Evolutionary conservation across 1,284 basidiomycete genomes (phyloP).

Genomic region (Coniferiporia sulphurascens): DNA sequence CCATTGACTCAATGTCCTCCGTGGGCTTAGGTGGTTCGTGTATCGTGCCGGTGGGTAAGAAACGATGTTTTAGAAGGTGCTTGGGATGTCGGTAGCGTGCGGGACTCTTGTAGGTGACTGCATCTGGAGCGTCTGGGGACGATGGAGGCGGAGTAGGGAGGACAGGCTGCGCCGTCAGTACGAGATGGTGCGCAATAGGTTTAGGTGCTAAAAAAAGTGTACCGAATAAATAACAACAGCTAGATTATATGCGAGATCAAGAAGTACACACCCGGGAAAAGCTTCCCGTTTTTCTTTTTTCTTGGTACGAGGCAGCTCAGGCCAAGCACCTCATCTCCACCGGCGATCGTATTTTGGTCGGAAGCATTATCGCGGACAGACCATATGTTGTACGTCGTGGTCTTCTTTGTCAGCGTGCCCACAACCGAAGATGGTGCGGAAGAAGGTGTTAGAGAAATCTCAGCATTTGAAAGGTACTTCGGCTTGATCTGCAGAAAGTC

Average conservation of each 20-base stretch:
- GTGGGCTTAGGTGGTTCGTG: constrained; percentile 22
- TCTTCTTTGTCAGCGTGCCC: constrained; percentile 49
- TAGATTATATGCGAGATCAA: not conserved
- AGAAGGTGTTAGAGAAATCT: constrained; percentile 40
- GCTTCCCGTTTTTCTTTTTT: constrained; percentile 49
- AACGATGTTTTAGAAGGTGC: constrained; percentile 57
- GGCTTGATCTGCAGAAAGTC: constrained; percentile 48
- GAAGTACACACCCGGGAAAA: constrained; percentile 47
- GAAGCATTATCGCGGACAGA: constrained; percentile 35
- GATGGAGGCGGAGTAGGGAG: constrained; percentile 31
- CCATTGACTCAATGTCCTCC: constrained; percentile 3
- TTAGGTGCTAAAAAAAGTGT: constrained; percentile 39
- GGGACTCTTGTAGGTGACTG: constrained; percentile 39
- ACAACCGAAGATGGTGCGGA: constrained; percentile 29
- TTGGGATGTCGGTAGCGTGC: constrained; percentile 53
- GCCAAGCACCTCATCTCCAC: constrained; percentile 58
- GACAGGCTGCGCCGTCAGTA: constrained; percentile 48
- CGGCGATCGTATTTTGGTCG: constrained; percentile 29
- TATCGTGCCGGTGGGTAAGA: constrained; percentile 58
- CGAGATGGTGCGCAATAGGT: constrained; percentile 50
- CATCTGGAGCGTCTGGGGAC: constrained; percentile 23
- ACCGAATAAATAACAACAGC: not conserved
- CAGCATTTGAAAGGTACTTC: constrained; percentile 50
- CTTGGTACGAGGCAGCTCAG: constrained; percentile 62
- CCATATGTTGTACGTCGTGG: constrained; percentile 58